phyloP scores from a whole-genome alignment of 2,329 filamentous ascomycete species.

The Cladosporium halotolerans region DNA sequence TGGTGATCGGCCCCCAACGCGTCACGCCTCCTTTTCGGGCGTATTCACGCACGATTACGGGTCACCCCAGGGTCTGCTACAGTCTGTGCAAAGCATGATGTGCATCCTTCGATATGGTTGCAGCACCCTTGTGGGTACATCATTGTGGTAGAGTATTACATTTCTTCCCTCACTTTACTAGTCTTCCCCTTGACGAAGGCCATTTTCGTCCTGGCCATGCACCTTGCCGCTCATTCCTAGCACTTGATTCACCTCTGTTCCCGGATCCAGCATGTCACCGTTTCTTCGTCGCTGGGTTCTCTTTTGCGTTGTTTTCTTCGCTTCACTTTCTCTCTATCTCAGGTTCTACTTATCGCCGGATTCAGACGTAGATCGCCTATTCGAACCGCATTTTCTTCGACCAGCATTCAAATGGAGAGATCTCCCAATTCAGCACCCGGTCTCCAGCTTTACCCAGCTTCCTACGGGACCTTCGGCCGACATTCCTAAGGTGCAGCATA shows the following conservation, averaged over 20 bases:
- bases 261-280: constrained; percentile 20
- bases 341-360: neutral
- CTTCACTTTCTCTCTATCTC: constrained; percentile 18
- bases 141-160: too few species aligned
- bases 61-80: constrained; percentile 4
- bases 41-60: neutral
- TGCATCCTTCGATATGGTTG: neutral
- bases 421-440: constrained; percentile 52
- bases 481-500: constrained; percentile 71
- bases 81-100: constrained; percentile 10
- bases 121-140: too few species aligned
- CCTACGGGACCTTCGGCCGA: constrained; percentile 62
- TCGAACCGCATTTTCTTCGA: constrained; percentile 22
- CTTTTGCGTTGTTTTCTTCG: constrained; percentile 18
- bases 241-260: neutral
- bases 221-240: neutral
- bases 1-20: neutral
- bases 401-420: constrained; percentile 28
- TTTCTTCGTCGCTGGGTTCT: constrained; percentile 23
- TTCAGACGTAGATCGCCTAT: constrained; percentile 17
- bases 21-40: constrained; percentile 8
- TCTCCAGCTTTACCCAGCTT: constrained; percentile 66
- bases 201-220: neutral
- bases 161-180: neutral
- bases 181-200: neutral